Evolutionary conservation across 306 rosid species (phyloP).

Genomic region (Cucumis melo): DNA sequence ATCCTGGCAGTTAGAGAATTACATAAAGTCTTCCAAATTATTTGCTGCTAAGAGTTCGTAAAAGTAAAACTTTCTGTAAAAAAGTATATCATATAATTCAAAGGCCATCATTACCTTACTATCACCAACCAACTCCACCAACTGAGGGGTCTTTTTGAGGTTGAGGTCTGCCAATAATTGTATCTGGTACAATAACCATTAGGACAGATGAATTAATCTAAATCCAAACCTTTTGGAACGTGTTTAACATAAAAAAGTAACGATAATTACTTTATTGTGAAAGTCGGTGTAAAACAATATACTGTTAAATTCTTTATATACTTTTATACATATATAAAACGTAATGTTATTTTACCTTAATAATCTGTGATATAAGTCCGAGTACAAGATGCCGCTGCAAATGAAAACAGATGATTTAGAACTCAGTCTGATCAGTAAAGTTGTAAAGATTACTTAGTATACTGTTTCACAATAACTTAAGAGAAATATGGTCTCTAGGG

Average conservation of each 20-base stretch:
- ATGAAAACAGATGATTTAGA: slow-evolving; percentile 6
- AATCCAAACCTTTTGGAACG: background rate
- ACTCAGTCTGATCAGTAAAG: background rate
- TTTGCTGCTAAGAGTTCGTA: background rate
- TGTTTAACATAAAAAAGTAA: background rate
- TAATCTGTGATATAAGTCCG: slow-evolving; percentile 90
- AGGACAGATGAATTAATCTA: background rate
- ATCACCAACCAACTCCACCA: slow-evolving; percentile 86
- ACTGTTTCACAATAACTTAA: background rate
- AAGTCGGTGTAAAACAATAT: background rate
- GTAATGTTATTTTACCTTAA: slow-evolving; percentile 45
- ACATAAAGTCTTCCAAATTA: slow-evolving; percentile 7
- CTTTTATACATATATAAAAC: background rate
- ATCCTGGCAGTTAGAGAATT: slow-evolving; percentile 37
- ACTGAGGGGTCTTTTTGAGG: slow-evolving; percentile 91
- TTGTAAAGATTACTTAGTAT: background rate
- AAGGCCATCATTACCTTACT: slow-evolving; percentile 38
- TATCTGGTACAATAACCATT: slow-evolving; percentile 34
- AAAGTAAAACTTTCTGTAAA: background rate
- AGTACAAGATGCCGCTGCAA: slow-evolving; percentile 97
- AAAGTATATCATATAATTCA: slow-evolving; percentile 1
- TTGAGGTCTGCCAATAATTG: slow-evolving; percentile 93
- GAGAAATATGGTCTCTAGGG: background rate
- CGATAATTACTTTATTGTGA: background rate
- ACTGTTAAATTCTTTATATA: background rate